These are phyloP conservation scores for Amanita jacksonii DNA, from an alignment of 768 basidiomycete species.

Conservation along the genomic window DNA sequence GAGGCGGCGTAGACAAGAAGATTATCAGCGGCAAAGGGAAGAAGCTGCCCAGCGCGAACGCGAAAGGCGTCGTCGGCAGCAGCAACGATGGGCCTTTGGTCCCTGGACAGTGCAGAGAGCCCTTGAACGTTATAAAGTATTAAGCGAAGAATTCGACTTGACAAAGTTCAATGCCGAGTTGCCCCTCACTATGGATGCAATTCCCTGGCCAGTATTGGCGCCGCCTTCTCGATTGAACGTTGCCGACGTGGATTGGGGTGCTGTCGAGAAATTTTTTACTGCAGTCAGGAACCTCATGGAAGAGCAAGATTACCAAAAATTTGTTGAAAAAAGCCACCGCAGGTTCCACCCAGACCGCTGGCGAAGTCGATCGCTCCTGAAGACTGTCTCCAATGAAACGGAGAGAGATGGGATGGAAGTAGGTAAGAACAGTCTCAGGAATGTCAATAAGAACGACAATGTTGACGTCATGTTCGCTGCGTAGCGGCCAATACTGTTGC, in stretches of 20 bases:
- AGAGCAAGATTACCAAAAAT: constrained; percentile 48
- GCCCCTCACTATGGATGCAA: constrained; percentile 47
- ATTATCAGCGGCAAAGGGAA: constrained; percentile 22
- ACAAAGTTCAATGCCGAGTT: constrained; percentile 42
- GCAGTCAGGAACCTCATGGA: constrained; percentile 43
- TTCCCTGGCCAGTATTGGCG: constrained; percentile 72
- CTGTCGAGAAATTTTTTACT: constrained; percentile 65
- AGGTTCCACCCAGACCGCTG: constrained; percentile 79
- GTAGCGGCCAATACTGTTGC: constrained; percentile 54
- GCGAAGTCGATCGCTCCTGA: constrained; percentile 56
- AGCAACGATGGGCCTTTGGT: constrained; percentile 46
- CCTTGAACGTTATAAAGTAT: constrained; percentile 54
- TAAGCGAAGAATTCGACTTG: constrained; percentile 55
- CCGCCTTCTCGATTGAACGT: constrained; percentile 42
- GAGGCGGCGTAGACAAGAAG: constrained; percentile 16
- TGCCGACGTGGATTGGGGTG: constrained; percentile 61
- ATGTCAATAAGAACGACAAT: not conserved
- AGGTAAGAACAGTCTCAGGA: constrained; percentile 30
- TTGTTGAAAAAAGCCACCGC: constrained; percentile 63
- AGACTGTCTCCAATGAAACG: constrained; percentile 45
- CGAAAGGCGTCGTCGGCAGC: constrained; percentile 33
- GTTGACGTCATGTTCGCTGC: not conserved
- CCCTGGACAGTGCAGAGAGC: constrained; percentile 59
- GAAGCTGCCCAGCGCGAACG: constrained; percentile 29
- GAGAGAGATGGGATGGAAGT: constrained; percentile 56